Evolutionary conservation across 345 rosid genomes (phyloP), one percentile per base, ranked within the genome.

Genomic region (Mangifera indica): DNA sequence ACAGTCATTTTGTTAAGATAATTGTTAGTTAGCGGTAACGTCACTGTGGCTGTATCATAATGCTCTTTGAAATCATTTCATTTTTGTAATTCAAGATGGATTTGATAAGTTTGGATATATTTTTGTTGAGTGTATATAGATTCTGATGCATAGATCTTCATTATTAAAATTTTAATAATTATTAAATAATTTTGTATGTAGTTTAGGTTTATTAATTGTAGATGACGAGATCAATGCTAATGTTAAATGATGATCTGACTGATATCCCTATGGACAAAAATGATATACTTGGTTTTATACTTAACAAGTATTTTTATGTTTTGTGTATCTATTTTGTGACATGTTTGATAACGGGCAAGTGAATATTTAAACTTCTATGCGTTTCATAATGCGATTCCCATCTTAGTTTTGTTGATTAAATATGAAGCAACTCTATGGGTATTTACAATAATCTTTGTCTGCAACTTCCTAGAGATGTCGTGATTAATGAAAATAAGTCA

Each of bases 231-330:
- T 70, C 56, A 25, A 58, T 59, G 73, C 55, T 5, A 14, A 24
- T 44, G 7, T 69, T 44, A 25, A 45, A 24, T 24, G 72, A 26
- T 58, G 34, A 5, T 25, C n/a, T 57, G 51, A 59, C 56, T 10
- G 7, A 1, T 45, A 46, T 70, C 3, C 26, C 45, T 45, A n/a
- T 4, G 73, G 73, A 58, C 26, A 69, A 69, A 69, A 37, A 37
- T 15, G 53, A 37, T 69, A n/a, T 21, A 34, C 20, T 22, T 42
- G 53, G 53, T 11, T 34, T 40, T 68, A 22, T 55, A 32, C 26
- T 67, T 17, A 21, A 10, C 32, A 5, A 40, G 65, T 37, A 13
- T 42, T 1, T 53, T 46, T 18, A 13, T 1, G 44, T 26, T 25
- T 5, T 51, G 24, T 66, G 18, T 26, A 4, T 65, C 69, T 65